Conservation (phyloP, 78 protist genomes). For the Protostelium mycophagum region DNA sequence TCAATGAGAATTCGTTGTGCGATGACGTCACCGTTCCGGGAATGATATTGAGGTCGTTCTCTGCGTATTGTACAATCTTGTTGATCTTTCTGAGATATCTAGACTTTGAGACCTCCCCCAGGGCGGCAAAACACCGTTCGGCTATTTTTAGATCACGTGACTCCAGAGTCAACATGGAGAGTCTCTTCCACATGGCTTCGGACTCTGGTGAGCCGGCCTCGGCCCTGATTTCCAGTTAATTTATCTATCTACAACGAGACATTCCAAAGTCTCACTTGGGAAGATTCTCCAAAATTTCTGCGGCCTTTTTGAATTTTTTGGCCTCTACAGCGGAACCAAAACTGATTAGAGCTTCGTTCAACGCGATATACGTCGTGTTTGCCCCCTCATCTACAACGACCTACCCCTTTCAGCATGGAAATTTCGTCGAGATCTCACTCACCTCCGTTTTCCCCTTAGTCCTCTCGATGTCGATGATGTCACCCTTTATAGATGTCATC, state of each 20-base stretch:
- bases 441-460: constrained; percentile 73
- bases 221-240: not conserved
- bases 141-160: constrained; percentile 40
- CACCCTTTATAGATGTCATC: constrained; percentile 79
- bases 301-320: constrained; percentile 39
- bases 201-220: constrained; percentile 40
- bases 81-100: constrained; percentile 48
- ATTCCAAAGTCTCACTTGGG: not conserved
- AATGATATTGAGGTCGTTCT: not conserved
- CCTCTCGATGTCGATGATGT: constrained; percentile 77
- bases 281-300: not conserved
- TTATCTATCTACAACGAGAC: not conserved
- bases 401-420: no score
- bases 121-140: constrained; percentile 75
- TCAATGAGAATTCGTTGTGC: not conserved
- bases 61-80: constrained; percentile 15
- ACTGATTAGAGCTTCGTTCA: constrained; percentile 78
- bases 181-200: constrained; percentile 79
- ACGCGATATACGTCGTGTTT: constrained; percentile 9
- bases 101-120: constrained; percentile 68
- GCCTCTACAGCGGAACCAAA: constrained; percentile 69
- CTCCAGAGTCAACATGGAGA: constrained; percentile 42
- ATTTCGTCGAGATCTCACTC: no score
- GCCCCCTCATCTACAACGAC: not conserved
- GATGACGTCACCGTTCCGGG: not conserved